These are phyloP conservation scores for Cyathus striatus DNA, from an alignment of 768 basidiomycete species.

Conservation along the genomic window DNA sequence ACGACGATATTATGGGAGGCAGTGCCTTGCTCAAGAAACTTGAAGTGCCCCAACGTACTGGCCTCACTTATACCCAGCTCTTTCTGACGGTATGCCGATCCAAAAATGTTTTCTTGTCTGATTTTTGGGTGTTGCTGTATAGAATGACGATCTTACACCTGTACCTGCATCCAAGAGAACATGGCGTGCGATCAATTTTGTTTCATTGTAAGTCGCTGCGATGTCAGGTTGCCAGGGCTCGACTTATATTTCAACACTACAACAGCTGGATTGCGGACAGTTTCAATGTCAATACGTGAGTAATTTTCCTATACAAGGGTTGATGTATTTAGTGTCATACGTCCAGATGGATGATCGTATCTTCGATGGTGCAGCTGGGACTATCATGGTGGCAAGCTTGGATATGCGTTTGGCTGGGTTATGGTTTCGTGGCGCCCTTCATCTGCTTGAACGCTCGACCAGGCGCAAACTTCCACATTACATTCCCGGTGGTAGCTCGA, in stretches of 20 bases:
- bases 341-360: conserved; percentile 71
- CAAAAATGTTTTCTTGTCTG: conserved; percentile 6
- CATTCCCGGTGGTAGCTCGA: conserved; percentile 70
- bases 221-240: neutral
- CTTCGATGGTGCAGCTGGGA: conserved; percentile 67
- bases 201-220: conserved; percentile 48
- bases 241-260: conserved; percentile 1
- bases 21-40: conserved; percentile 32
- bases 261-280: conserved; percentile 75
- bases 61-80: conserved; percentile 46
- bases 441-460: conserved; percentile 74
- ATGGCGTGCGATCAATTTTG: conserved; percentile 64
- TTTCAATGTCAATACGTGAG: conserved; percentile 75
- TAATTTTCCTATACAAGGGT: conserved; percentile 6
- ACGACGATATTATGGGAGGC: too few relatives aligned
- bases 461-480: conserved; percentile 73
- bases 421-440: conserved; percentile 58
- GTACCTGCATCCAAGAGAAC: conserved; percentile 57
- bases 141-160: conserved; percentile 74
- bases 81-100: conserved; percentile 58
- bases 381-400: conserved; percentile 85
- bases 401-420: conserved; percentile 73
- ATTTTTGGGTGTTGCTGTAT: conserved; percentile 2
- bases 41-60: conserved; percentile 51
- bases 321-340: conserved; percentile 3